These are phyloP conservation scores for Sphagnurus paluster DNA, from an alignment of 1,284 basidiomycete species.

Conservation along the genomic window DNA sequence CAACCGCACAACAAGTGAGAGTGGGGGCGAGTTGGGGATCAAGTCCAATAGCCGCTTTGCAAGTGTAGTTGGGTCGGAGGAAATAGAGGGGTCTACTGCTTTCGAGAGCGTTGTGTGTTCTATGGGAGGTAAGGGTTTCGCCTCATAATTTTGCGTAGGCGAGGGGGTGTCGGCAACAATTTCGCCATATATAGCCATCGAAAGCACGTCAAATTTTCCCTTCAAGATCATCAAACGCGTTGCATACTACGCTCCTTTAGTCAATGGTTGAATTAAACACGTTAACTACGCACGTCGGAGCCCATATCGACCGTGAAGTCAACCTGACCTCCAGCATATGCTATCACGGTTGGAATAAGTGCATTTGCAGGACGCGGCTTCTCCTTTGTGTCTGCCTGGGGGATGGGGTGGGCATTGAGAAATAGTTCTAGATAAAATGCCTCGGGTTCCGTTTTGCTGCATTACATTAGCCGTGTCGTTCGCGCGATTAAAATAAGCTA, in stretches of 20 bases:
- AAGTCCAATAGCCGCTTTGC: constrained; percentile 60
- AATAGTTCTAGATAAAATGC: constrained; percentile 72
- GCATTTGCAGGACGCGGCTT: constrained; percentile 64
- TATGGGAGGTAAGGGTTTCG: constrained; percentile 37
- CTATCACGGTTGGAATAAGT: constrained; percentile 68
- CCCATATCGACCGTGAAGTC: constrained; percentile 74
- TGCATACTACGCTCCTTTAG: constrained; percentile 48
- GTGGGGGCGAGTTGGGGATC: constrained; percentile 59
- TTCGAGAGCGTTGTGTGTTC: constrained; percentile 43
- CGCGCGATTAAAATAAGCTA: not conserved
- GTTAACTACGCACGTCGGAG: constrained; percentile 46
- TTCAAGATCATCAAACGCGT: constrained; percentile 79
- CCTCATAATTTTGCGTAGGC: constrained; percentile 30
- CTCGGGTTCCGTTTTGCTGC: constrained; percentile 66
- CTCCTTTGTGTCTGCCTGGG: constrained; percentile 40
- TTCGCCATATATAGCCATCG: constrained; percentile 70
- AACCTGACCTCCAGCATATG: constrained; percentile 66
- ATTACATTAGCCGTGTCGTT: not conserved
- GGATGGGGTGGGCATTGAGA: constrained; percentile 59
- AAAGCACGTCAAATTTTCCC: constrained; percentile 65
- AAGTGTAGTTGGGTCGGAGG: constrained; percentile 56
- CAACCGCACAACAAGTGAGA: constrained; percentile 62
- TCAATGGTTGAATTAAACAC: constrained; percentile 9
- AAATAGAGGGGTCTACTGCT: constrained; percentile 60
- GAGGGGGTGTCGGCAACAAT: constrained; percentile 37